phyloP scores from a whole-genome alignment of 2,329 filamentous ascomycete genomes.

The Nemania diffusa region DNA sequence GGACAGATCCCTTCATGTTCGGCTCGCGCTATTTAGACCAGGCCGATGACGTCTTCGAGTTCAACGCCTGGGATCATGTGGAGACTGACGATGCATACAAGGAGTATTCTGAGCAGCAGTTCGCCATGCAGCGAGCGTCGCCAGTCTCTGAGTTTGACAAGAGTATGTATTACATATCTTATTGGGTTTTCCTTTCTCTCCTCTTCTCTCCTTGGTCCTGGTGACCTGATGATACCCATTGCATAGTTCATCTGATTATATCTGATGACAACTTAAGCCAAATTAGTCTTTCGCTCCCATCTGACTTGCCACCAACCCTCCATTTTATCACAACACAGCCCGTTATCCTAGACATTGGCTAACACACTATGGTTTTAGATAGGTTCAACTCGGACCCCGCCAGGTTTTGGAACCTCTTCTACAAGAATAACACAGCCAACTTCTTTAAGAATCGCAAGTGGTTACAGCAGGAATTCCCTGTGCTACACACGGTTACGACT shows the following conservation, averaged over 20 bases:
- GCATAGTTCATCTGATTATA: slow-evolving; percentile 78
- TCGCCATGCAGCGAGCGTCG: slow-evolving; percentile 81
- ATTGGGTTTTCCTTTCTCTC: background rate
- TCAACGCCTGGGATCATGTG: slow-evolving; percentile 99
- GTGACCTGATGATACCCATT: slow-evolving; percentile 66
- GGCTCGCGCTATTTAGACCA: slow-evolving; percentile 86
- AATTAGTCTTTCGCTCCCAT: slow-evolving; percentile 79
- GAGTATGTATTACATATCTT: slow-evolving; percentile 61
- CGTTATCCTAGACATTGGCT: slow-evolving; percentile 10
- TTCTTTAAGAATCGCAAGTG: slow-evolving; percentile 99
- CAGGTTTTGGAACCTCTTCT: slow-evolving; percentile 98
- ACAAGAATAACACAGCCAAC: slow-evolving; percentile 95
- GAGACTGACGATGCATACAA: slow-evolving; percentile 90
- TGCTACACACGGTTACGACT: slow-evolving; percentile 79
- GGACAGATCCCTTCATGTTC: slow-evolving; percentile 93
- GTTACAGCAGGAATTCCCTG: slow-evolving; percentile 94
- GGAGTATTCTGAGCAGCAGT: slow-evolving; percentile 86
- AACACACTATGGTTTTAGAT: slow-evolving; percentile 54
- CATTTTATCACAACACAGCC: slow-evolving; percentile 1
- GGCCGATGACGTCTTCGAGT: slow-evolving; percentile 91
- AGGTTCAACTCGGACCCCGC: slow-evolving; percentile 91
- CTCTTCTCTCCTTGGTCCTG: slow-evolving; percentile 27
- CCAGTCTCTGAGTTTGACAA: slow-evolving; percentile 96
- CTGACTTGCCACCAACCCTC: slow-evolving; percentile 59
- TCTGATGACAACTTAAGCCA: slow-evolving; percentile 69